These are phyloP conservation scores for Lathyrus aphaca DNA, from an alignment of 306 rosid species.

Conservation along the genomic window DNA sequence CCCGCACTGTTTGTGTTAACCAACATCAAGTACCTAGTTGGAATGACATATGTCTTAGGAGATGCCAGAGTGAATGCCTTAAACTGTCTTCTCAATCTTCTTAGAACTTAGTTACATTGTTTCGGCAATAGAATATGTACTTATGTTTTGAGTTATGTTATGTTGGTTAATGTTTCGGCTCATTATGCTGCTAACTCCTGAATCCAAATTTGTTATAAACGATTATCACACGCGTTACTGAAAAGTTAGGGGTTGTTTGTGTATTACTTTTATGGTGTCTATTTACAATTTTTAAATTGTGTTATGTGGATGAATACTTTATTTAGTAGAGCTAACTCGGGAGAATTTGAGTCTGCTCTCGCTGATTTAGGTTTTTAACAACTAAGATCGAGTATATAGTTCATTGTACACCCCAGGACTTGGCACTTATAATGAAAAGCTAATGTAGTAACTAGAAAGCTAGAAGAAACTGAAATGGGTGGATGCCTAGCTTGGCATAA, in stretches of 20 bases:
- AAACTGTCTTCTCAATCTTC: conserved; percentile 74
- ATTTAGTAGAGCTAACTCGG: too few species aligned
- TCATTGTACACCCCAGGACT: neutral
- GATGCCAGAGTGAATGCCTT: conserved; percentile 96
- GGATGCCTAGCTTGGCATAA: neutral
- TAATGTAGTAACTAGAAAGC: neutral
- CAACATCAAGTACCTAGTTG: conserved; percentile 95
- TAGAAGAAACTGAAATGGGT: neutral
- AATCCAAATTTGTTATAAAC: conserved; percentile 22
- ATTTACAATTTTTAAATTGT: too few species aligned
- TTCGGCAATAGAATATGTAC: conserved; percentile 13
- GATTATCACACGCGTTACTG: too few species aligned
- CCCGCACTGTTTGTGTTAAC: conserved; percentile 90
- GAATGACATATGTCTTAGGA: conserved; percentile 86
- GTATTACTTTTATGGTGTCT: too few species aligned
- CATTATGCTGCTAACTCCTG: conserved; percentile 12
- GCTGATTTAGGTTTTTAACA: neutral
- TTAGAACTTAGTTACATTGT: conserved; percentile 40
- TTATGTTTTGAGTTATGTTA: conserved; percentile 23
- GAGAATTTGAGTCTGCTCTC: too few species aligned
- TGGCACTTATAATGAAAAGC: neutral
- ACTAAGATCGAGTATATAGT: neutral
- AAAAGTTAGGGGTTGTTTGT: too few species aligned
- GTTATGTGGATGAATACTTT: too few species aligned
- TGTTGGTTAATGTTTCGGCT: conserved; percentile 28